Evolutionary conservation across 192 early-diverging fungal genomes (phyloP).

Genomic region (Gigaspora rosea): DNA sequence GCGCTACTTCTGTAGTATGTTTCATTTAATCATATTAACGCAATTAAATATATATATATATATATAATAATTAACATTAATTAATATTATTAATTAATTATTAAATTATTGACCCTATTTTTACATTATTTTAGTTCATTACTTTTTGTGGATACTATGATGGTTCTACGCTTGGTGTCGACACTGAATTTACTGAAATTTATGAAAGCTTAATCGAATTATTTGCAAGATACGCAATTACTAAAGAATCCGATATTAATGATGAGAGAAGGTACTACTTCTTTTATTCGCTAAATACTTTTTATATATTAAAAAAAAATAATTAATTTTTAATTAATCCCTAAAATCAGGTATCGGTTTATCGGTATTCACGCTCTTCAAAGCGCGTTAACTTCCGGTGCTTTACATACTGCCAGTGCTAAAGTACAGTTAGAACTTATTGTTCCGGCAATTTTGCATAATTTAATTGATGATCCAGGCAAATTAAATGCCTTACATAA

Average conservation of each 20-base stretch:
- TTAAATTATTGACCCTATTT: slow-evolving; percentile 6
- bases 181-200: slow-evolving; percentile 56
- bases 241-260: slow-evolving; percentile 32
- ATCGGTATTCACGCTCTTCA: slow-evolving; percentile 67
- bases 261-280: slow-evolving; percentile 37
- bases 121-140: slow-evolving; percentile 60
- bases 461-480: slow-evolving; percentile 39
- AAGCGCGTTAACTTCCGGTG: slow-evolving; percentile 60
- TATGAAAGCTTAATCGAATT: slow-evolving; percentile 59
- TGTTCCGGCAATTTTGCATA: slow-evolving; percentile 53
- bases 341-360: slow-evolving; percentile 42
- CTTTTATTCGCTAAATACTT: not conserved
- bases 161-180: slow-evolving; percentile 69
- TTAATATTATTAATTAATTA: not conserved
- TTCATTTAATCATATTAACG: not conserved
- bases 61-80: not conserved
- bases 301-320: not conserved
- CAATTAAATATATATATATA: not conserved
- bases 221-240: slow-evolving; percentile 52
- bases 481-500: slow-evolving; percentile 28
- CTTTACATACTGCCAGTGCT: slow-evolving; percentile 61
- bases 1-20: slow-evolving; percentile 62
- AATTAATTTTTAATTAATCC: slow-evolving; percentile 12
- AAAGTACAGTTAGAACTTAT: slow-evolving; percentile 64
- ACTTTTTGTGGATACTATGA: slow-evolving; percentile 73